Conservation (phyloP, 805 yeast genomes). For the Kuraishia ogatae region DNA sequence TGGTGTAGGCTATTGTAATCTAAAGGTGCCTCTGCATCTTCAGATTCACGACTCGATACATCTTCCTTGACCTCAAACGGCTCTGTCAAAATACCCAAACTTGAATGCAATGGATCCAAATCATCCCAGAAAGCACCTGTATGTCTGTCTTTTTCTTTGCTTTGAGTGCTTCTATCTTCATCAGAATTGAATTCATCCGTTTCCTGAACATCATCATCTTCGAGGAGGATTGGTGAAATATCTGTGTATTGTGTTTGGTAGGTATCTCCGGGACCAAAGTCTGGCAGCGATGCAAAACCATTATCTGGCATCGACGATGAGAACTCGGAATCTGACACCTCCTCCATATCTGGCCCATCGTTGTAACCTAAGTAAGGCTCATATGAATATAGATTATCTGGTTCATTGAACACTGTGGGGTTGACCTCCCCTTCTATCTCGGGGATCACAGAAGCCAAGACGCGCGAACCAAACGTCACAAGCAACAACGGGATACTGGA, state of each 20-base stretch:
- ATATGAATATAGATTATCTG: neutral
- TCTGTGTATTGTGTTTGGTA: neutral
- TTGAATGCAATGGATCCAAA: too few relatives aligned
- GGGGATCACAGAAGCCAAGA: neutral
- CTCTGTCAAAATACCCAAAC: too few relatives aligned
- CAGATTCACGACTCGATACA: neutral
- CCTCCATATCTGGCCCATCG: neutral
- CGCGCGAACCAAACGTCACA: neutral
- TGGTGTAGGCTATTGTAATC: neutral
- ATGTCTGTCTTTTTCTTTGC: too few relatives aligned
- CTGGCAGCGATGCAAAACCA: neutral
- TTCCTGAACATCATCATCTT: neutral
- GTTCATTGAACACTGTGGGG: neutral
- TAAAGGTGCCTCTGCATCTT: neutral
- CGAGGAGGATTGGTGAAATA: neutral
- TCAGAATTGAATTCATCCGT: neutral
- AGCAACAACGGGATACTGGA: neutral
- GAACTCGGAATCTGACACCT: neutral
- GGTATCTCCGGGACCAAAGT: neutral
- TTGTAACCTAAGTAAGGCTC: neutral
- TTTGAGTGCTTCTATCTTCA: neutral
- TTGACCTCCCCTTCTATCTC: neutral
- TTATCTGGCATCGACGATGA: neutral
- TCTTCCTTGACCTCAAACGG: neutral
- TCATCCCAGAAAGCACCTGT: too few relatives aligned